Percentiles rank a stretch among this genome's conserved stretches.
Conservation (phyloP, 805 yeast species). For the Yarrowia deformans region DNA sequence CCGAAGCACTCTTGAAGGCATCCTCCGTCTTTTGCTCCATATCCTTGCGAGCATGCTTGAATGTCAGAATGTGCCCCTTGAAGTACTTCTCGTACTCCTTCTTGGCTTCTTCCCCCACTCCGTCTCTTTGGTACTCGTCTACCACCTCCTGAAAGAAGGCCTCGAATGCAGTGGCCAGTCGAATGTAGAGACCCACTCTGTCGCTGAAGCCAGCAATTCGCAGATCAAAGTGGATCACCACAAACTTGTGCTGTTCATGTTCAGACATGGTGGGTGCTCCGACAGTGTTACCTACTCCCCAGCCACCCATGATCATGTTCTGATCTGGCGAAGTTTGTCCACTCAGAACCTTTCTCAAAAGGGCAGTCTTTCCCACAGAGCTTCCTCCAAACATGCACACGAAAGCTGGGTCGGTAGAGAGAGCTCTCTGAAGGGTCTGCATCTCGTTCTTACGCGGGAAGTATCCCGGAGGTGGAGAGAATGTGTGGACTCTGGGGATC, state of each 20-base stretch:
- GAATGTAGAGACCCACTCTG: conserved; percentile 41
- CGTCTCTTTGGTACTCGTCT: conserved; percentile 39
- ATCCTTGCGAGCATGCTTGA: conserved; percentile 42
- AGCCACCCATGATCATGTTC: conserved; percentile 27
- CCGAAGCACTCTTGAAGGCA: conserved; percentile 28
- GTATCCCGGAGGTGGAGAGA: conserved; percentile 43
- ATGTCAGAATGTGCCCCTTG: conserved; percentile 44
- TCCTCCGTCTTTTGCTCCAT: conserved; percentile 40
- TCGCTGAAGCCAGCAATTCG: conserved; percentile 44
- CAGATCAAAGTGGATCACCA: conserved; percentile 42
- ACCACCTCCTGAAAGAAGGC: conserved; percentile 40
- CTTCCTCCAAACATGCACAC: conserved; percentile 43
- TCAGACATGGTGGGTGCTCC: conserved; percentile 38
- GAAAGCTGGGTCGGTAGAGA: conserved; percentile 43
- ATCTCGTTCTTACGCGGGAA: conserved; percentile 41
- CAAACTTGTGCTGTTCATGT: conserved; percentile 34
- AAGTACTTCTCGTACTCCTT: conserved; percentile 40
- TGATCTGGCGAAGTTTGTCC: conserved; percentile 37
- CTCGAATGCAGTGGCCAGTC: conserved; percentile 42
- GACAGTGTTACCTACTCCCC: conserved; percentile 21
- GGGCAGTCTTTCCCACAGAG: conserved; percentile 43
- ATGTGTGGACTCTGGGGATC: conserved; percentile 42
- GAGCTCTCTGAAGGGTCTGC: conserved; percentile 25
- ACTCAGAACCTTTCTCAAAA: conserved; percentile 42
- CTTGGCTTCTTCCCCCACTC: conserved; percentile 36